Base-by-base conservation (phyloP, 768 basidiomycete species). In the Asterophora parasitica region DNA sequence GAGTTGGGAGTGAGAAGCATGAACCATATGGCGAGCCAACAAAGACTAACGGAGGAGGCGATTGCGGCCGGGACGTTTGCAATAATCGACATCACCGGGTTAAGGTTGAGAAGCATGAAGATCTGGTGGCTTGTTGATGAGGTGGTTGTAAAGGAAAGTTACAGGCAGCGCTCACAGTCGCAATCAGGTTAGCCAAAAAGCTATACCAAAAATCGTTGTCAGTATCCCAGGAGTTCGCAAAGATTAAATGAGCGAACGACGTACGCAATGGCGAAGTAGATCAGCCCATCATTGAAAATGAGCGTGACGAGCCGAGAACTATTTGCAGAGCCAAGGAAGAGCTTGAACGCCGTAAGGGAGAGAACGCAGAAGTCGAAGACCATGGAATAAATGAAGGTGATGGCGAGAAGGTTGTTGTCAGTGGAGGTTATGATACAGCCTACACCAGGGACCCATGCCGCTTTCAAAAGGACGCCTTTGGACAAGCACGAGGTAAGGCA, bases 381-480 rank as follows among this genome's bases (percentile, higher is more conserved):
- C 85, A 88, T 88, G 40, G 81, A 77, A 58, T 87, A 87, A 54
- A 87, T 83, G 64, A 85, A 88, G 5, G 78, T 78, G 19, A 73
- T 71, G 3, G 83, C 81, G 40, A 88, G 77, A 35, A 84, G 65
- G 40, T 60, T 71, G 62, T 71, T 83, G 57, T 82, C 67, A 5
- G 83, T 85, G 23, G 73, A 65, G 9, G 72, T 76, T 53, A 87
- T 86, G 23, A 68, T 68, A 55, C 85, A 87, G 26, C 79, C 72
- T 27, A 60, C 51, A 4, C 65, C 70, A 1, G 68, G 64, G 9
- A 74, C 53, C 79, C 81, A 87, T 1, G 49, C 64, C 0, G 84
- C 83, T 46, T 78, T 78, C 27, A 87, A 66, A 20, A 84, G 69
- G 31, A 83, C 62, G 27, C 82, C 82, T 82, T 41, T 23, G 23